These are phyloP conservation scores for Mycena venus DNA, from an alignment of 768 basidiomycete species.

Conservation along the genomic window DNA sequence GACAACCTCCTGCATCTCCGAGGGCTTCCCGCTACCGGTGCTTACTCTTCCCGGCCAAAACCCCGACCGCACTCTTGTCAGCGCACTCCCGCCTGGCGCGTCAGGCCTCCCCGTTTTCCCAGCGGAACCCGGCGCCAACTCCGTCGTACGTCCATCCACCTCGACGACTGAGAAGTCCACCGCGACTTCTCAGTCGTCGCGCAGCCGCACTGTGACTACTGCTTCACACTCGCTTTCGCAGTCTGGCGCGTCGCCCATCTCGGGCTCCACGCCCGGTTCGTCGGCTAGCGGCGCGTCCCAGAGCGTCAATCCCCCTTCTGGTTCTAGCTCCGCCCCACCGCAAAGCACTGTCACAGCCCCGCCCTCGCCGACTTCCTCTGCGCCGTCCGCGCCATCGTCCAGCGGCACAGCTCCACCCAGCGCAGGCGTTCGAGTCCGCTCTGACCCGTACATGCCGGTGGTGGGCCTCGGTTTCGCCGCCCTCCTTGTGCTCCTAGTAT, in stretches of 20 bases:
- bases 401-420: not conserved
- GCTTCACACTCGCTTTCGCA: not conserved
- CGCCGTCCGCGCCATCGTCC: not conserved
- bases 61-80: conserved; percentile 37
- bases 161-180: not conserved
- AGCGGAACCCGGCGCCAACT: not conserved
- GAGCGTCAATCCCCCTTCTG: not conserved
- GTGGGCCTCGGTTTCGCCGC: not conserved
- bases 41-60: conserved; percentile 48
- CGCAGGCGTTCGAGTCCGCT: not conserved
- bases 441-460: not conserved
- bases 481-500: not conserved
- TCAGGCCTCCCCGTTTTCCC: conserved; percentile 38
- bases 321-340: not conserved
- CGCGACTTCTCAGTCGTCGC: not conserved
- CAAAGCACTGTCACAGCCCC: conserved; percentile 18
- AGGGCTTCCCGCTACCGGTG: conserved; percentile 38
- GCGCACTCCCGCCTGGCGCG: conserved; percentile 35
- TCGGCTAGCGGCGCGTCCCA: not conserved
- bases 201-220: not conserved
- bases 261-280: not conserved
- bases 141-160: conserved; percentile 17
- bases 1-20: conserved; percentile 36
- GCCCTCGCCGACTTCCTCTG: not conserved
- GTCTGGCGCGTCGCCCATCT: not conserved